Evolutionary conservation across 345 rosid species (phyloP).

Genomic region (Aquilaria malaccensis): DNA sequence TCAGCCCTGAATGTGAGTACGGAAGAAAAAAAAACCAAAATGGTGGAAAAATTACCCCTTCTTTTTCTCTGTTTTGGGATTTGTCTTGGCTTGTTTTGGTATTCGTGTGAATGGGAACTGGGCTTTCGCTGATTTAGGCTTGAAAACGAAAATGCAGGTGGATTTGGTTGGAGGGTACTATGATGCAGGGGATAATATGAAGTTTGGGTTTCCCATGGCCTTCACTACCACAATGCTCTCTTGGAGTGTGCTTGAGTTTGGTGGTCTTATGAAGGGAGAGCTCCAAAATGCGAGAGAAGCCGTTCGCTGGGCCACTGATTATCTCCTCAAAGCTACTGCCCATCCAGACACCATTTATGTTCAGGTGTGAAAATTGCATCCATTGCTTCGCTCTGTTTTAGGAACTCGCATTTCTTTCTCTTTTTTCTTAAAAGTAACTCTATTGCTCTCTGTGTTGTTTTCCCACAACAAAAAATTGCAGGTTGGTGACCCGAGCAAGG

Average conservation of each 20-base stretch:
- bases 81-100: no score
- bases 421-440: no score
- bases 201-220: conserved; percentile 3
- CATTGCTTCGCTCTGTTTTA: no score
- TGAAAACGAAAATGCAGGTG: background rate
- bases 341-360: background rate
- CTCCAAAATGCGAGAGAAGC: background rate
- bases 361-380: background rate
- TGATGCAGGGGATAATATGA: conserved; percentile 3
- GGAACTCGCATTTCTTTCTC: no score
- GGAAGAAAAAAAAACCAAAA: no score
- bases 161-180: conserved; percentile 3
- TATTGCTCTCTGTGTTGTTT: no score
- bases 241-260: conserved; percentile 1
- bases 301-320: conserved; percentile 3
- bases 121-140: background rate
- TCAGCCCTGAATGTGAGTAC: background rate
- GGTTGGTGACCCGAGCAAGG: conserved; percentile 5
- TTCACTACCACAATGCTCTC: conserved; percentile 5
- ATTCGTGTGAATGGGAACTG: no score
- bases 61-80: no score
- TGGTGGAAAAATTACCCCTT: no score
- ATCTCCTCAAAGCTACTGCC: conserved; percentile 1
- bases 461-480: background rate
- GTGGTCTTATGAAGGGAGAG: background rate